Evolutionary conservation across 148 eudicot species (phyloP).

Genomic region (Spergularia bocconei): DNA sequence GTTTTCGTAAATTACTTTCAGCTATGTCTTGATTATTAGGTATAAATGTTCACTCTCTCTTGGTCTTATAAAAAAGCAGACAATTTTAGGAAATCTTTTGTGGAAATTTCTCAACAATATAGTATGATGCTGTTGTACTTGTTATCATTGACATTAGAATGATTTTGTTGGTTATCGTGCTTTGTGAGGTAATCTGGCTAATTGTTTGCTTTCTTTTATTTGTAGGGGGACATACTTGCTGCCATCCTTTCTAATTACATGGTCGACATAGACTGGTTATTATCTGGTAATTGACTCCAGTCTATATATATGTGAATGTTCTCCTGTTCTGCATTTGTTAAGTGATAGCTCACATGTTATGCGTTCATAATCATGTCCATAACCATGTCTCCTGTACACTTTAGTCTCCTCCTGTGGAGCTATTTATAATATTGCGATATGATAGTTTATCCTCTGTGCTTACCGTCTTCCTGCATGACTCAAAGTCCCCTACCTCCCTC

Average conservation of each 20-base stretch:
- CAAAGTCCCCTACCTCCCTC: neutral
- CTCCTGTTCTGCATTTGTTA: neutral
- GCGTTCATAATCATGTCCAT: neutral
- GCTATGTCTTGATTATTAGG: neutral
- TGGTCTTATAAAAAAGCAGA: neutral
- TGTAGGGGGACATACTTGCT: slow-evolving; percentile 73
- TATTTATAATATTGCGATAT: neutral
- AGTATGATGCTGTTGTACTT: neutral
- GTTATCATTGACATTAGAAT: too few species aligned
- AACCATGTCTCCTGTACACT: neutral
- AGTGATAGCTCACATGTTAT: neutral
- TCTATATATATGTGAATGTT: neutral
- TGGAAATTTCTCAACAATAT: neutral
- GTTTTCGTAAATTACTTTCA: neutral
- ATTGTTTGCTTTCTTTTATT: slow-evolving; percentile 11
- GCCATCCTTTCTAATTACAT: slow-evolving; percentile 92
- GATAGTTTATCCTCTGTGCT: neutral
- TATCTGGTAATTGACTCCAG: slow-evolving; percentile 54
- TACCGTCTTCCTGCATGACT: neutral
- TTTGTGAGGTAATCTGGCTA: neutral
- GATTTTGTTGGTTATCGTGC: neutral
- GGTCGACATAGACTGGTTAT: slow-evolving; percentile 95
- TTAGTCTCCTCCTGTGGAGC: neutral
- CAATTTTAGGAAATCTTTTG: neutral
- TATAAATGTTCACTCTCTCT: neutral